phyloP scores from a whole-genome alignment of 305 asterid genomes.

The Solanum hybrid region DNA sequence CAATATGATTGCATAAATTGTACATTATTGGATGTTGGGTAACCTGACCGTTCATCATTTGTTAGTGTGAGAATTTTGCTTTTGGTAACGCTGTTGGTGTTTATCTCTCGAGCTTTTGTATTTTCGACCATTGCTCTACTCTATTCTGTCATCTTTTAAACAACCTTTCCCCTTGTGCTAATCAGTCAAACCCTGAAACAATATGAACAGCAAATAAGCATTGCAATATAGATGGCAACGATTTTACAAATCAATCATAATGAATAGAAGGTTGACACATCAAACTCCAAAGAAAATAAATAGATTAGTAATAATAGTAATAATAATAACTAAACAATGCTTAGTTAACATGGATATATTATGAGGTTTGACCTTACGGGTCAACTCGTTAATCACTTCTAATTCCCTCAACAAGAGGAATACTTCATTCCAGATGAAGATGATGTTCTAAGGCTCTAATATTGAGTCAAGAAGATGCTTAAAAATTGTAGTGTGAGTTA shows the following conservation, averaged over 20 bases:
- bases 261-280: not conserved
- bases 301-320: not conserved
- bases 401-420: not conserved
- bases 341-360: not conserved
- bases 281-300: not conserved
- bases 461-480: not conserved
- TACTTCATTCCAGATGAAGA: not conserved
- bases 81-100: not conserved
- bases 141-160: not conserved
- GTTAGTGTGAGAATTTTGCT: not conserved
- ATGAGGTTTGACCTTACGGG: not conserved
- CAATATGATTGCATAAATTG: not conserved
- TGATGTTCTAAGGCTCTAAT: not conserved
- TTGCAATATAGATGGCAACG: not conserved
- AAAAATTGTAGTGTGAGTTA: not conserved
- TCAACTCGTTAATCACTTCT: not conserved
- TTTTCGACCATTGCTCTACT: not conserved
- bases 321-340: not conserved
- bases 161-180: not conserved
- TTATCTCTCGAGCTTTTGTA: not conserved
- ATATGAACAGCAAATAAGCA: not conserved
- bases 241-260: not conserved
- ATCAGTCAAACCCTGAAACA: constrained; percentile 12
- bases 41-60: not conserved
- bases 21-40: not conserved